Percentiles rank a stretch among this genome's conserved stretches.
phyloP scores from a whole-genome alignment of 164 flowering plant species.

The Umbellularia californica region DNA sequence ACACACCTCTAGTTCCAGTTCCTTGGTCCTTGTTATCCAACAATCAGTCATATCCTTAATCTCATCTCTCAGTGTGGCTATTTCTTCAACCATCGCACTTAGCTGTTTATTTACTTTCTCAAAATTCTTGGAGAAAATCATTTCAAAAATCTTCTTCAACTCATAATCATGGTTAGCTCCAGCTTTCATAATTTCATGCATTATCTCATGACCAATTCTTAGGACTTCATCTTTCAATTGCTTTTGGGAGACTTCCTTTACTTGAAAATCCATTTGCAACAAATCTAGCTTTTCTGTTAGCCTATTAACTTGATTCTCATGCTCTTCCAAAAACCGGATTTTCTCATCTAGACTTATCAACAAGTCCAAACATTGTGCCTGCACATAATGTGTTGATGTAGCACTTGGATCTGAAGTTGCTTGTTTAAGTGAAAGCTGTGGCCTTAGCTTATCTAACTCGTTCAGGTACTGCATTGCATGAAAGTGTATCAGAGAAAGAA shows the following conservation, averaged over 20 bases:
- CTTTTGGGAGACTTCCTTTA: constrained; percentile 72
- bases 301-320: constrained; percentile 60
- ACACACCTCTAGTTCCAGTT: constrained; percentile 76
- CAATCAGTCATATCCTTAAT: constrained; percentile 71
- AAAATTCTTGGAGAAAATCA: constrained; percentile 63
- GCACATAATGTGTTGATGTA: constrained; percentile 69
- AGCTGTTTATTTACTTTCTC: constrained; percentile 71
- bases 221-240: constrained; percentile 79
- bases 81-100: constrained; percentile 71
- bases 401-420: constrained; percentile 76
- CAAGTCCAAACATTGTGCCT: constrained; percentile 55
- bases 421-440: constrained; percentile 53
- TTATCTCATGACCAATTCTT: constrained; percentile 72
- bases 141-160: constrained; percentile 58
- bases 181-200: constrained; percentile 61
- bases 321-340: constrained; percentile 52
- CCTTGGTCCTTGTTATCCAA: constrained; percentile 79
- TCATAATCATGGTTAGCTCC: constrained; percentile 62
- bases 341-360: constrained; percentile 67
- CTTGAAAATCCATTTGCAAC: constrained; percentile 68
- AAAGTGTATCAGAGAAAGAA: neutral
- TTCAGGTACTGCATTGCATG: constrained; percentile 44
- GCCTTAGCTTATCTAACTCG: constrained; percentile 59
- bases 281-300: constrained; percentile 70
- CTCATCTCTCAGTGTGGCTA: constrained; percentile 73